Evolutionary conservation across 768 basidiomycete species (phyloP), one percentile per base, ranked within the genome.

Genomic region (Exsudoporus frostii): DNA sequence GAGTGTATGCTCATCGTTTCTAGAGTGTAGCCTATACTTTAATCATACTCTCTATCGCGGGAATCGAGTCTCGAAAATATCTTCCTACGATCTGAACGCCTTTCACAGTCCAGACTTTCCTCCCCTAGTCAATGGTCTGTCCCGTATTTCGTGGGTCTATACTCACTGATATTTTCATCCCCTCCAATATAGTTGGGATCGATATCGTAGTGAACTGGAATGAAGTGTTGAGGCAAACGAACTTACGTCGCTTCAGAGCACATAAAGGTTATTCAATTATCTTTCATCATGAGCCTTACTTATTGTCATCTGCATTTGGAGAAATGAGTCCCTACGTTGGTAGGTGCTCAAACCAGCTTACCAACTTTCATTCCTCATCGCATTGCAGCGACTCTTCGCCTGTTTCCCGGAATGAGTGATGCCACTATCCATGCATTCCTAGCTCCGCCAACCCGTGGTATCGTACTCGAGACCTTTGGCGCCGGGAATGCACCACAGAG

Each of bases 401-500:
- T 96, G 3, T 96, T 94, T 60, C 92, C 92, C 5, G 93, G 93
- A 19, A 92, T 96, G 55, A 84, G 87, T 14, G 78, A 81, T 0
- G 74, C 80, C 10, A 90, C 89, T 4, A 73, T 94, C 43, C 83
- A 76, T 17, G 85, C 88, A 4, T 94, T 94, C 65, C 79, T 92
- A 15, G 77, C 75, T 44, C 83, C 87, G 11, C 86, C 88, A 5
- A 82, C 85, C 8, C 80, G 79, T 29, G 94, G 93, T 4, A 86
- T 94, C 3, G 86, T 98, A 10, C 75, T 98, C 2, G 91, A 96
- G 66, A 92, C 90, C 2, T 98, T 91, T 67, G 95, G 95, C 7
- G 85, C 92, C 1, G 95, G 95, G 0, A 98, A 98, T 69, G 91
- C 92, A 10, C 93, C 95, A 0, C 86, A 92, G 61, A 80, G 90